Evolutionary conservation across 208 protist species (phyloP).

Genomic region (Crithidia brevicula): DNA sequence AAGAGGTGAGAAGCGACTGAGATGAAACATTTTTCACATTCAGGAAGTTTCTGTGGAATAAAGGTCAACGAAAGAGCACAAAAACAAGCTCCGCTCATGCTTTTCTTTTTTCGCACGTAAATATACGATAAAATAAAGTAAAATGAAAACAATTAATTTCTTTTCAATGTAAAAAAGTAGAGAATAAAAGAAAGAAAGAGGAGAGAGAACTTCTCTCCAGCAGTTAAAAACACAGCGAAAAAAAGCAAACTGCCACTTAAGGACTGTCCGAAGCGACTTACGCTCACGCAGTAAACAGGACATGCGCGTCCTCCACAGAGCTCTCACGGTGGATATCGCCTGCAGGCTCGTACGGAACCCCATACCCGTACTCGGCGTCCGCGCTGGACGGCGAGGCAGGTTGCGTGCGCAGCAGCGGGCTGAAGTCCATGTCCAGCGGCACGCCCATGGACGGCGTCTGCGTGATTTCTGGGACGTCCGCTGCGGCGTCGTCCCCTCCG

Average conservation of each 20-base stretch:
- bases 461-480: not conserved
- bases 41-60: too few species aligned
- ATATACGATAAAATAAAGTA: not conserved
- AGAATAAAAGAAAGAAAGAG: not conserved
- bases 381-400: not conserved
- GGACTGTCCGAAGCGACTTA: not conserved
- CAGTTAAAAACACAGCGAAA: not conserved
- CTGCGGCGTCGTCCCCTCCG: not conserved
- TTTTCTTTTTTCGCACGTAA: too few species aligned
- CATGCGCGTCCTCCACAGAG: not conserved
- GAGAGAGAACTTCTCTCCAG: not conserved
- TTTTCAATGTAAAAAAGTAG: not conserved
- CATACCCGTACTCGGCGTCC: slow-evolving; percentile 5
- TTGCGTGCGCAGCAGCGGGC: not conserved
- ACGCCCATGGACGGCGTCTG: slow-evolving; percentile 1
- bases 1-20: too few species aligned
- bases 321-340: not conserved
- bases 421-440: not conserved
- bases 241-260: not conserved
- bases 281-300: not conserved
- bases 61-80: too few species aligned
- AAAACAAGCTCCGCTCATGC: too few species aligned
- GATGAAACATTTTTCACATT: too few species aligned
- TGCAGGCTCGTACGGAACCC: not conserved
- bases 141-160: too few species aligned